Evolutionary conservation across 306 rosid genomes (phyloP).

Genomic region (Quercus agrifolia): DNA sequence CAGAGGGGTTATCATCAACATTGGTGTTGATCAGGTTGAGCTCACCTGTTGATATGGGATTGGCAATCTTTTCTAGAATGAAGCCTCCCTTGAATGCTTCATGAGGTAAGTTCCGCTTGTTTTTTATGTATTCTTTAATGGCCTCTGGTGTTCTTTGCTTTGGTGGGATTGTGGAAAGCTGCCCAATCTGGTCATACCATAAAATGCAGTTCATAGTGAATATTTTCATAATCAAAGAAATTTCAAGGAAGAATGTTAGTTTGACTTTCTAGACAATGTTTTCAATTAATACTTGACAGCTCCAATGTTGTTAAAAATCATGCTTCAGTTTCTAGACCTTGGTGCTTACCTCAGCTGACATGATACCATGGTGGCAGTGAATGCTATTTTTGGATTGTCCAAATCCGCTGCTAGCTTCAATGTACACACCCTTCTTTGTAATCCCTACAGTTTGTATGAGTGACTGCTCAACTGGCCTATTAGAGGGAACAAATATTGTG

Average conservation of each 20-base stretch:
- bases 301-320: not conserved
- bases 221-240: too few species aligned
- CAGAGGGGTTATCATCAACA: conserved; percentile 67
- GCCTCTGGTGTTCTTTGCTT: conserved; percentile 78
- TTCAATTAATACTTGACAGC: not conserved
- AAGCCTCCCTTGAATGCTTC: conserved; percentile 90
- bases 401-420: conserved; percentile 90
- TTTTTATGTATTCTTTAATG: conserved; percentile 42
- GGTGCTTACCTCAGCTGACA: conserved; percentile 87
- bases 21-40: conserved; percentile 60
- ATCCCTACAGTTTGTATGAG: conserved; percentile 88
- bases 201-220: not conserved
- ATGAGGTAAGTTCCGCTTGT: conserved; percentile 58
- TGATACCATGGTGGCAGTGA: conserved; percentile 85
- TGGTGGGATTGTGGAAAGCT: conserved; percentile 87
- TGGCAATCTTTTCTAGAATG: conserved; percentile 72
- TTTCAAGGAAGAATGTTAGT: not conserved
- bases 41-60: conserved; percentile 70
- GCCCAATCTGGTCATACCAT: conserved; percentile 69
- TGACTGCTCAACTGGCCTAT: conserved; percentile 47
- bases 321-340: conserved; percentile 1
- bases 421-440: conserved; percentile 75
- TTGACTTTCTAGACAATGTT: not conserved
- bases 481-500: conserved; percentile 67
- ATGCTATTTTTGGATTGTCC: conserved; percentile 77